A percentile compares a stretch with the other conserved stretches of the same genome.
These are phyloP conservation scores for Elongisporangium senticosum DNA, from an alignment of 352 stramenopile species.

Conservation along the genomic window DNA sequence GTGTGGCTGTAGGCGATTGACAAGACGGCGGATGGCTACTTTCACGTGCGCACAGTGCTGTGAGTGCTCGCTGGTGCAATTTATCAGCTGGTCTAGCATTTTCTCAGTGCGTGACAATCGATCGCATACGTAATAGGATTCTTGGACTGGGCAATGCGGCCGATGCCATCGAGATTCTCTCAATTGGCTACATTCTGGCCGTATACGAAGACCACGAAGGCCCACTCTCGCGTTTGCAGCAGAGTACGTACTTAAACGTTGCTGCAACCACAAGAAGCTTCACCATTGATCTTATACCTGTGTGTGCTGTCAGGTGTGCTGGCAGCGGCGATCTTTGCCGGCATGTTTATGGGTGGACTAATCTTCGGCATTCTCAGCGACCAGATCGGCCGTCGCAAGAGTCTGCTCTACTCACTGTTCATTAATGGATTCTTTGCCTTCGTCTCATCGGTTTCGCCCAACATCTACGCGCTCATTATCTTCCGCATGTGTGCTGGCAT, in stretches of 20 bases:
- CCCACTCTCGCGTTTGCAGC: slow-evolving; percentile 32
- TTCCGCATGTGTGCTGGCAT: slow-evolving; percentile 59
- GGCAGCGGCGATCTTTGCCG: slow-evolving; percentile 84
- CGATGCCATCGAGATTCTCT: slow-evolving; percentile 89
- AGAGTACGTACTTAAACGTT: slow-evolving; percentile 29
- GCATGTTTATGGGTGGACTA: slow-evolving; percentile 87
- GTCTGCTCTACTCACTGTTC: slow-evolving; percentile 68
- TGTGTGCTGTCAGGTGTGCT: slow-evolving; percentile 43
- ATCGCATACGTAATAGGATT: slow-evolving; percentile 35
- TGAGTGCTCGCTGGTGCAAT: slow-evolving; percentile 13
- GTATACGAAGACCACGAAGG: slow-evolving; percentile 78
- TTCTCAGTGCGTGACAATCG: neutral
- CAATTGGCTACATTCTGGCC: slow-evolving; percentile 88
- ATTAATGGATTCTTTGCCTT: slow-evolving; percentile 78
- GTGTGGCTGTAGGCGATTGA: slow-evolving; percentile 35
- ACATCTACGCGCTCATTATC: slow-evolving; percentile 56
- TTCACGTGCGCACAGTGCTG: slow-evolving; percentile 63
- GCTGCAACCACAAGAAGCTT: neutral
- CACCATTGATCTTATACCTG: neutral
- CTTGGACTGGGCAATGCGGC: slow-evolving; percentile 81
- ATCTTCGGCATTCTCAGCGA: slow-evolving; percentile 75
- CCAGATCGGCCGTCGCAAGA: slow-evolving; percentile 60
- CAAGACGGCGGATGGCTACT: slow-evolving; percentile 51
- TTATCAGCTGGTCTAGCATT: neutral
- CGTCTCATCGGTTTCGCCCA: slow-evolving; percentile 63